Conservation (phyloP, 2,329 filamentous ascomycete genomes). For the Corynespora cassiicola region DNA sequence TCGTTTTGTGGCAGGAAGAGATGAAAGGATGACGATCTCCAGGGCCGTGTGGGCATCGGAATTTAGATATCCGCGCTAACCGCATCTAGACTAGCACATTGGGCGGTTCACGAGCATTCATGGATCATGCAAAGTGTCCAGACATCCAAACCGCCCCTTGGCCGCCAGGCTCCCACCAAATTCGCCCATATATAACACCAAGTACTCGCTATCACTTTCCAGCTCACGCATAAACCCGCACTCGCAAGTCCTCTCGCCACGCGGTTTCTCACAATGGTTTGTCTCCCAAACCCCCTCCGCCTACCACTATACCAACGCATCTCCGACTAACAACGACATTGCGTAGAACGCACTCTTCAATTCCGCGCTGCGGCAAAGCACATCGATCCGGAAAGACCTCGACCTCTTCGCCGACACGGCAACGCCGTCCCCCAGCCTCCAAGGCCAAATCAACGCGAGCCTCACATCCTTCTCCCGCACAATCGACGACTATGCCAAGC, state of each 20-base stretch:
- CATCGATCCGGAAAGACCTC: slow-evolving; percentile 78
- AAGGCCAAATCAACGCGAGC: slow-evolving; percentile 57
- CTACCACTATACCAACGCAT: neutral
- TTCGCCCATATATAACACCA: neutral
- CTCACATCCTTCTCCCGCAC: slow-evolving; percentile 85
- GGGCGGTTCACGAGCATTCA: slow-evolving; percentile 4
- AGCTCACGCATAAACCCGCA: neutral
- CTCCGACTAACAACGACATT: slow-evolving; percentile 22
- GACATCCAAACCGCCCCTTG: slow-evolving; percentile 19
- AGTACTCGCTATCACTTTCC: neutral
- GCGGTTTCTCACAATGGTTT: slow-evolving; percentile 22
- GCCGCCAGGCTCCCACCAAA: slow-evolving; percentile 20
- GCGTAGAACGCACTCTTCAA: slow-evolving; percentile 86
- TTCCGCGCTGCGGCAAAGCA: slow-evolving; percentile 83
- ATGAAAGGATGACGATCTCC: no score
- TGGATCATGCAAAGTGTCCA: slow-evolving; percentile 44
- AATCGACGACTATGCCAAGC: slow-evolving; percentile 86
- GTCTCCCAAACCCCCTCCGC: slow-evolving; percentile 6
- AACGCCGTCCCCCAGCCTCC: slow-evolving; percentile 67
- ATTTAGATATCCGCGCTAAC: no score
- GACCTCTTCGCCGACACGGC: slow-evolving; percentile 69
- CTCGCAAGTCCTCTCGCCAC: neutral
- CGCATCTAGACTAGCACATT: neutral
- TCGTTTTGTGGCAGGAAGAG: no score
- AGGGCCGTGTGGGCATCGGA: no score